Evolutionary conservation across 208 protist species (phyloP), one percentile per base, ranked within the genome.

Genomic region (Lotmaria passim): DNA sequence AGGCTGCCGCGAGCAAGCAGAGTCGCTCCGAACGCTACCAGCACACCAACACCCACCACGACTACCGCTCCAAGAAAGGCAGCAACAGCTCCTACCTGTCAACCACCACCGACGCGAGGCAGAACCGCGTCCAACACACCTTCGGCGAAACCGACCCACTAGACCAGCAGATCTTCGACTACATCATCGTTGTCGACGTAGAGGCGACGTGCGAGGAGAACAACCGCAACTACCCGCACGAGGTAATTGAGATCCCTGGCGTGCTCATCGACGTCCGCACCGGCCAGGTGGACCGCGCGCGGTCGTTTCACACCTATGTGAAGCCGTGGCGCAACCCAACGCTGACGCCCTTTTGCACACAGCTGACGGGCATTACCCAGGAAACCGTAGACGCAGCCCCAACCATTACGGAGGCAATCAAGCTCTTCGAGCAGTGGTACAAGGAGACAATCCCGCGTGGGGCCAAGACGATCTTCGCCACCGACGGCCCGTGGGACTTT

Each of bases 231-330:
- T 96, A 91, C 58, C 87, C 83, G 41, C 86, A 98, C 73, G 97
- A 99, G 80, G 90, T 99, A 46, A 99, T 99, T 63, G 97, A 99
- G 70, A 83, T 98, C 28, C 95, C 97, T 17, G 88, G 86, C 14
- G 82, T 98, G 3, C 71, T 98, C 10, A 72, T 98, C 65, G 85
- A 97, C 55, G 89, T 93, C 11, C 85, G 81, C 7, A 75, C 74
- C 8, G 80, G 90, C 17, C 58, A 91, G 57, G 79, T 94, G 10
- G 83, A 94, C 56, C 73, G 76, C 14, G 61, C 82, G 21, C 80
- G 79, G 12, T 94, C 90, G 23, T 97, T 97, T 55, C 91, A 90
- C 73, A 90, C 86, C 5, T 98, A 95, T 67, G 86, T 98, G 17
- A 89, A 89, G 78, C 97, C 97, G 23, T 75, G 67, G n/a, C 69